Conservation (phyloP, 148 eudicot species). For the Rhododendron henanense region DNA sequence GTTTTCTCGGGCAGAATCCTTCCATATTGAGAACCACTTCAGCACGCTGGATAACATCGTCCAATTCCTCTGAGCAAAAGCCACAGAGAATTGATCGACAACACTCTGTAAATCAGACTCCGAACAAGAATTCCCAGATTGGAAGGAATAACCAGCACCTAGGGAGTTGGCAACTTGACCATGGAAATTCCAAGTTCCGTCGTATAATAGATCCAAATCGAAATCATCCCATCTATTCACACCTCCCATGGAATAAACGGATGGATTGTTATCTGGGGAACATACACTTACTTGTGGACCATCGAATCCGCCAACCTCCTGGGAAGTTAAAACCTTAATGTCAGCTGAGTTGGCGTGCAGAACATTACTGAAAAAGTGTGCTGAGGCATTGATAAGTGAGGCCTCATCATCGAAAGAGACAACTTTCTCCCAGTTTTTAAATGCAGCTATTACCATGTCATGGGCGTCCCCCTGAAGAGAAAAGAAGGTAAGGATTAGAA, state of each 20-base stretch:
- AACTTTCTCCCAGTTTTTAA: conserved; percentile 54
- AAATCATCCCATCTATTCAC: no score
- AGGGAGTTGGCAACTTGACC: no score
- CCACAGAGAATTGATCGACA: conserved; percentile 29
- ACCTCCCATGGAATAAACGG: no score
- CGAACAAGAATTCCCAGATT: conserved; percentile 24
- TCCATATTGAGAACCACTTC: conserved; percentile 15
- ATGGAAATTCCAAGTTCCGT: no score
- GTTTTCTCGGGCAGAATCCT: conserved; percentile 27
- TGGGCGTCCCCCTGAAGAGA: conserved; percentile 52
- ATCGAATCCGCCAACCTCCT: conserved; percentile 24
- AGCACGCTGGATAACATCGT: conserved; percentile 8
- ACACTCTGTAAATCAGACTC: conserved; percentile 39
- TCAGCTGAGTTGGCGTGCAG: conserved; percentile 23
- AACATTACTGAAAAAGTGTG: conserved; percentile 17
- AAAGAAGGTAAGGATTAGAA: conserved; percentile 15
- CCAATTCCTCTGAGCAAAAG: conserved; percentile 20
- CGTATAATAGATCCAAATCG: no score
- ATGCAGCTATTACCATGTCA: conserved; percentile 52
- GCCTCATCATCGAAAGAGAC: conserved; percentile 51
- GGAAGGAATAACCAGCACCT: conserved; percentile 35
- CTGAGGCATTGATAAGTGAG: conserved; percentile 22
- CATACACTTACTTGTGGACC: conserved; percentile 20
- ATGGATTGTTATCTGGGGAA: no score
- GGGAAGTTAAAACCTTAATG: conserved; percentile 16